Conservation (phyloP, 768 basidiomycete species). For the Rhizopogon vinicolor region DNA sequence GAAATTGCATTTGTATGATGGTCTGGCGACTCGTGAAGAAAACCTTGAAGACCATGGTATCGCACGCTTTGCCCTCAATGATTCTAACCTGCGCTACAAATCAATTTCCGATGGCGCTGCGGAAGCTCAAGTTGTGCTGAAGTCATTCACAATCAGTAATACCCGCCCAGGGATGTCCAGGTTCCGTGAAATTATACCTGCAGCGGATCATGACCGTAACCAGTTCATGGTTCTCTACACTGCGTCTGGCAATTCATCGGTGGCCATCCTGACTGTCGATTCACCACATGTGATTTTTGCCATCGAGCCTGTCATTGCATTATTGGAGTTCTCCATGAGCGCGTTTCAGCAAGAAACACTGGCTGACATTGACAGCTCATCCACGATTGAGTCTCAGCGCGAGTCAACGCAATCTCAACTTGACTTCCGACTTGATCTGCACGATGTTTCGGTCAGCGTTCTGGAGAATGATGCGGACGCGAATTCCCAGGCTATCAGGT, state of each 20-base stretch:
- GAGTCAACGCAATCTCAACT: slow-evolving; percentile 19
- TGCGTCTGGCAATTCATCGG: slow-evolving; percentile 56
- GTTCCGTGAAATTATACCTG: slow-evolving; percentile 94
- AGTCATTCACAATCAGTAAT: slow-evolving; percentile 89
- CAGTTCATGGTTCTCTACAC: slow-evolving; percentile 94
- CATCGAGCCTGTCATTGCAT: slow-evolving; percentile 82
- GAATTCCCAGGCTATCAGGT: slow-evolving; percentile 80
- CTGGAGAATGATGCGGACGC: slow-evolving; percentile 79
- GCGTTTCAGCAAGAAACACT: slow-evolving; percentile 33
- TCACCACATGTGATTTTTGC: slow-evolving; percentile 92
- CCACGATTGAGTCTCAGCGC: slow-evolving; percentile 6
- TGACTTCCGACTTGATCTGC: slow-evolving; percentile 81
- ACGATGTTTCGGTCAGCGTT: slow-evolving; percentile 84
- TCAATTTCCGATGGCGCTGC: slow-evolving; percentile 76
- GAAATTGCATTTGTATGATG: slow-evolving; percentile 84
- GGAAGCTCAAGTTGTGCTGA: slow-evolving; percentile 84
- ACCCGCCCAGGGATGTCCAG: slow-evolving; percentile 76
- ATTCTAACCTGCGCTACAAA: slow-evolving; percentile 77
- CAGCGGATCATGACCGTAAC: slow-evolving; percentile 80
- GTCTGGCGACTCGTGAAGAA: slow-evolving; percentile 46
- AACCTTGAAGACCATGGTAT: slow-evolving; percentile 78
- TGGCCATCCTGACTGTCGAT: slow-evolving; percentile 86
- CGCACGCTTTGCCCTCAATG: slow-evolving; percentile 76
- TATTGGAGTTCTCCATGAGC: slow-evolving; percentile 81
- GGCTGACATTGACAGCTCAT: slow-evolving; percentile 10